Percentiles rank a stretch among this genome's conserved stretches.
Evolutionary conservation across 805 yeast species (phyloP).

Genomic region (Saccharomycopsis schoenii): DNA sequence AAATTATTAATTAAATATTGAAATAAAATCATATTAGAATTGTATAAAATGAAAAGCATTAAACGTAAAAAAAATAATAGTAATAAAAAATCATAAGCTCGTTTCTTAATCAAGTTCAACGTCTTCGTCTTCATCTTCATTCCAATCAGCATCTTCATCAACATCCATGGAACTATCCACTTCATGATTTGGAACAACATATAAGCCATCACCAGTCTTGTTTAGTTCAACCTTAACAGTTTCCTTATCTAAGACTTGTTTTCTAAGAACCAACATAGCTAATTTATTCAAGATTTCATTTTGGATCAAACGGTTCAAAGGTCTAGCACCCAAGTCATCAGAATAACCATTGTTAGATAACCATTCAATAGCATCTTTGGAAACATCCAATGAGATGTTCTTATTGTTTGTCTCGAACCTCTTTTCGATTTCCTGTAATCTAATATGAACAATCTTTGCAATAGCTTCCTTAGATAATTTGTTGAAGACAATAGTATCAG

Average conservation of each 20-base stretch:
- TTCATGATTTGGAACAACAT: conserved; percentile 82
- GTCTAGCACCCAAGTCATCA: conserved; percentile 92
- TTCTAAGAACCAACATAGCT: conserved; percentile 81
- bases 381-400: conserved; percentile 60
- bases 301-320: conserved; percentile 87
- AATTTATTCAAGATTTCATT: conserved; percentile 75
- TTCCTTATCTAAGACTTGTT: conserved; percentile 84
- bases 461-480: conserved; percentile 86
- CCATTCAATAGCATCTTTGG: conserved; percentile 69
- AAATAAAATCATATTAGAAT: background rate
- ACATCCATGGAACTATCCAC: conserved; percentile 38
- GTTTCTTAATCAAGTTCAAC: conserved; percentile 21
- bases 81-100: background rate
- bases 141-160: conserved; percentile 46
- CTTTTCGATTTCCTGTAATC: conserved; percentile 75
- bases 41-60: background rate
- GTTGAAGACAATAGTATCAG: conserved; percentile 88
- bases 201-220: conserved; percentile 51
- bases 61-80: background rate
- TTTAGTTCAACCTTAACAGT: conserved; percentile 52
- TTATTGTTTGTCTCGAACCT: conserved; percentile 83
- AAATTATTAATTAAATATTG: no score
- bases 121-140: conserved; percentile 50
- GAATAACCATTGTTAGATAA: conserved; percentile 83
- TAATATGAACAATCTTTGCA: conserved; percentile 78